These are phyloP conservation scores for Aureobasidium sp. DNA, from an alignment of 2,329 filamentous ascomycete genomes.

Conservation along the genomic window DNA sequence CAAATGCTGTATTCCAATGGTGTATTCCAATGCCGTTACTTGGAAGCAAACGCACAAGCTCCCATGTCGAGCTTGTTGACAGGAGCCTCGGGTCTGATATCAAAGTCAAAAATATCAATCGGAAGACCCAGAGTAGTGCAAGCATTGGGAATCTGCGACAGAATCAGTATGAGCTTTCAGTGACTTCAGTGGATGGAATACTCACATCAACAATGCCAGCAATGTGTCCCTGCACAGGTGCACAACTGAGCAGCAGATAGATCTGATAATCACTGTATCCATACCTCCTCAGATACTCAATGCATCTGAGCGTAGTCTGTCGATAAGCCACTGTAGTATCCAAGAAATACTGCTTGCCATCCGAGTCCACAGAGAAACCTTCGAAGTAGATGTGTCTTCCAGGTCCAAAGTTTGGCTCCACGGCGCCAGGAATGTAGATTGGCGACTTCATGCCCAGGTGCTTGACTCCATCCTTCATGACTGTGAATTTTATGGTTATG, in stretches of 20 bases:
- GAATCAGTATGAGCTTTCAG: no score
- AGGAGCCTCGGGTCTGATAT: constrained; percentile 61
- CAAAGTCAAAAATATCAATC: constrained; percentile 93
- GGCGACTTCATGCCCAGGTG: constrained; percentile 44
- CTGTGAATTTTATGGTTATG: constrained; percentile 82
- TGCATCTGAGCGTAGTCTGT: constrained; percentile 67
- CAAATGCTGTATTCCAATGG: not conserved
- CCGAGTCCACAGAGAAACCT: constrained; percentile 80
- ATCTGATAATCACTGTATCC: constrained; percentile 67
- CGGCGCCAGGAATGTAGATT: constrained; percentile 77
- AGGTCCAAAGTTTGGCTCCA: constrained; percentile 80
- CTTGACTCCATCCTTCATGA: constrained; percentile 72
- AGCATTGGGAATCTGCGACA: constrained; percentile 61
- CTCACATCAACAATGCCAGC: constrained; percentile 69
- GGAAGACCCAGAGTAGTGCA: constrained; percentile 83
- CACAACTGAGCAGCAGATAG: constrained; percentile 77
- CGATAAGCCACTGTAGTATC: constrained; percentile 81
- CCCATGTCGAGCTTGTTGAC: constrained; percentile 60
- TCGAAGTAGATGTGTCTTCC: constrained; percentile 78
- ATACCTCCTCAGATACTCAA: constrained; percentile 71
- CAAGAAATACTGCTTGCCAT: constrained; percentile 82
- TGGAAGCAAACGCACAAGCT: constrained; percentile 54
- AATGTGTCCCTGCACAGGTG: constrained; percentile 78
- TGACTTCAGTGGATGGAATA: not conserved
- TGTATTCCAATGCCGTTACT: not conserved